phyloP scores from a whole-genome alignment of 345 rosid species.

The Xanthoceras sorbifolium region DNA sequence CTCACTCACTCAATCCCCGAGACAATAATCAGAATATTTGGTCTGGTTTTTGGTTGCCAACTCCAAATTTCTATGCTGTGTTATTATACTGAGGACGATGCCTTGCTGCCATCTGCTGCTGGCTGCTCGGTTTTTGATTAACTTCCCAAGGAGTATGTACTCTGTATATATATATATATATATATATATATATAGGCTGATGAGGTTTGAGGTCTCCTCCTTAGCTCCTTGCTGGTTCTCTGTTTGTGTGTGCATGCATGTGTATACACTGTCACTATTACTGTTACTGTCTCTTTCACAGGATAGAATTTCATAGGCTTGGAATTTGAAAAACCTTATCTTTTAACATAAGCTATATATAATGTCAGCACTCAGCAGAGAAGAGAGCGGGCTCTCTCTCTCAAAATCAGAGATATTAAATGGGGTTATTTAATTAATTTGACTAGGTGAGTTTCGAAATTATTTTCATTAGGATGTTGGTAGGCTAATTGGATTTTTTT shows the following conservation, averaged over 20 bases:
- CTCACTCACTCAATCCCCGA: background rate
- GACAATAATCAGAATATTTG: background rate
- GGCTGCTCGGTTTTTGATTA: too few species aligned
- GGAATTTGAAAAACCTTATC: background rate
- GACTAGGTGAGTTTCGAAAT: background rate
- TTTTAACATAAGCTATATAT: background rate
- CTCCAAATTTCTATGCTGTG: background rate
- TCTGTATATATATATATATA: too few species aligned
- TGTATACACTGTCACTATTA: background rate
- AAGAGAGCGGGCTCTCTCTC: background rate
- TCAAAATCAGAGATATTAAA: background rate
- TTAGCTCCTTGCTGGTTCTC: too few species aligned
- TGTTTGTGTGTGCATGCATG: background rate
- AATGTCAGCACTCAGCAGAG: background rate
- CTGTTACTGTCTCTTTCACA: background rate
- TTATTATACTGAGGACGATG: background rate
- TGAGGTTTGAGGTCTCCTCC: too few species aligned
- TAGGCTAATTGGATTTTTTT: background rate
- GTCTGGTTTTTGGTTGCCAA: background rate
- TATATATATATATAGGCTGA: background rate
- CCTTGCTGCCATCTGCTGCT: background rate
- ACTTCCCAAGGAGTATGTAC: background rate
- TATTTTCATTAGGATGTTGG: background rate
- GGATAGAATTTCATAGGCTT: slow-evolving; percentile 17
- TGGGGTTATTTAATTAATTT: background rate